A percentile compares a stretch with the other conserved stretches of the same genome.
These are phyloP conservation scores for Mrakia hoshinonis DNA, from an alignment of 768 basidiomycete species.

Conservation along the genomic window DNA sequence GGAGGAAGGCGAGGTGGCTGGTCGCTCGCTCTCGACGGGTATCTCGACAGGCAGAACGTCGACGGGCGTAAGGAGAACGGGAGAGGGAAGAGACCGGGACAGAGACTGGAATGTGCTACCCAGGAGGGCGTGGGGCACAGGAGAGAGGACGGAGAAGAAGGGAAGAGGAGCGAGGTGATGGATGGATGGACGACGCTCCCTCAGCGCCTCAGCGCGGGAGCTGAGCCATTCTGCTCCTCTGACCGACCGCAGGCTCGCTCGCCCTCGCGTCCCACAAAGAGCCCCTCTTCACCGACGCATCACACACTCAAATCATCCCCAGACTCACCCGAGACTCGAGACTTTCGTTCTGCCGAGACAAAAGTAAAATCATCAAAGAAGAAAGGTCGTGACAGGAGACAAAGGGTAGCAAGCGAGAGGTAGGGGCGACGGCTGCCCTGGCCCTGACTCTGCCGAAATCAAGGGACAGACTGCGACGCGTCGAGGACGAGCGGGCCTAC, in stretches of 20 bases:
- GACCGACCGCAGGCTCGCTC: not conserved
- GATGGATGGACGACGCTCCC: not conserved
- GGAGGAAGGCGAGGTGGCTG: not conserved
- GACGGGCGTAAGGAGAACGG: not conserved
- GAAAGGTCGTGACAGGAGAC: not conserved
- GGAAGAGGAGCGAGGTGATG: not conserved
- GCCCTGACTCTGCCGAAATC: no score
- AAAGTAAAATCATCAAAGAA: not conserved
- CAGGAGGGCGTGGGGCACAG: not conserved
- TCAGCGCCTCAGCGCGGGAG: not conserved
- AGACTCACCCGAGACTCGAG: not conserved
- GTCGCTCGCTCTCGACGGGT: not conserved
- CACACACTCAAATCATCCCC: not conserved
- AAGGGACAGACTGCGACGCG: no score
- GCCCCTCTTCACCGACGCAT: no score
- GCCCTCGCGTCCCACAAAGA: not conserved
- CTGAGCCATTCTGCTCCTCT: no score
- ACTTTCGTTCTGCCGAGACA: no score
- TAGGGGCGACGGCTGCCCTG: no score
- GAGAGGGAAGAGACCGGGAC: not conserved
- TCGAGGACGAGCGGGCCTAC: no score
- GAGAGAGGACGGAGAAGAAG: not conserved
- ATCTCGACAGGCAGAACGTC: not conserved
- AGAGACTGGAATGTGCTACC: not conserved
- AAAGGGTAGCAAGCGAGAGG: not conserved